Base-by-base conservation (phyloP, 805 yeast species). In the Metschnikowia corniflorae region DNA sequence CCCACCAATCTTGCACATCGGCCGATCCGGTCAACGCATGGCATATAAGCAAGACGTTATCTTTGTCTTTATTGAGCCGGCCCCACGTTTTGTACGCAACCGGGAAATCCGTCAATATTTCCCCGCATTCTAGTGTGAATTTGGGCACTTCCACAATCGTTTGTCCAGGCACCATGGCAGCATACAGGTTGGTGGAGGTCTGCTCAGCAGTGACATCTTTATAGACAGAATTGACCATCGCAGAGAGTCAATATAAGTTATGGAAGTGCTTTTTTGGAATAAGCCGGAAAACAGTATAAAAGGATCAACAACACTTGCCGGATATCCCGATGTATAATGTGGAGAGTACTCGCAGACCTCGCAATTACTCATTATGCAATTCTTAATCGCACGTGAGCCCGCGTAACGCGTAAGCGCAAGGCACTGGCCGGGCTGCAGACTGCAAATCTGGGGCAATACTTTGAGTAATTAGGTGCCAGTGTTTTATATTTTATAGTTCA, bases 1-100 rank as follows among this genome's bases (percentile, higher is more conserved):
- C 97, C 98, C 98, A 93, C 98, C 98, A 93, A 54, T 93, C 98
- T 26, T 83, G 74, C 13, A 91, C 96, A 57, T 93, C 97, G 0
- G 96, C 76, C 0, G 96, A 87, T 0, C 98, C 98, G 0, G 97
- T 88, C 37, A 93, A 68, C 0, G 98, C 97, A 66, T 93, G 98
- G 51, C 96, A 85, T 10, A 93, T 85, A n/a, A 93, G 78, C 70
- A 93, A 67, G 41, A 82, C 88, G 56, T 93, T 93, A 48, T 80
- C 80, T 7, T 74, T 78, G 3, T 60, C 65, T 6, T 68, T 75
- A 54, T 88, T 88, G 31, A 93, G 70, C 37, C 75, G 70, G 2
- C 98, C 98, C 97, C 97, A 93, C 0, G 95, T 83, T 59, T 91
- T 91, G 66, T 85, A 93, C 2, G 97, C 98, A 16, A 93, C 85